Evolutionary conservation across 1,284 basidiomycete species (phyloP).

Genomic region (Sporisorium iseilematis-ciliati): DNA sequence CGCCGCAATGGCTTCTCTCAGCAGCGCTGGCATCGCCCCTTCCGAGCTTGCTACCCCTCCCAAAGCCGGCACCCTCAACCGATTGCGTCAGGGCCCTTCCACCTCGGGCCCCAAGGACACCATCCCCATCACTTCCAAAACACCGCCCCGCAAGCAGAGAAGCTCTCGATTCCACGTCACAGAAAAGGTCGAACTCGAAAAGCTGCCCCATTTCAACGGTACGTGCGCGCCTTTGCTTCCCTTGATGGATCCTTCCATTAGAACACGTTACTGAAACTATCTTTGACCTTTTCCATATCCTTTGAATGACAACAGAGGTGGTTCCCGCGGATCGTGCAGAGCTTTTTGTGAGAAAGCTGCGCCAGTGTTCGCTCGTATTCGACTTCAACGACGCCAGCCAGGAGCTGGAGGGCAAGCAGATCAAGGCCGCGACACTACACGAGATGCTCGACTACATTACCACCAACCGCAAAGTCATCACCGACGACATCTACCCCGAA

Average conservation of each 20-base stretch:
- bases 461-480: conserved; percentile 94
- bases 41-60: conserved; percentile 58
- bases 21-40: conserved; percentile 45
- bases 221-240: conserved; percentile 67
- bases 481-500: conserved; percentile 97
- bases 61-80: conserved; percentile 60
- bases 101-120: conserved; percentile 64
- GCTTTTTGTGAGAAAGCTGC: conserved; percentile 93
- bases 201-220: conserved; percentile 93
- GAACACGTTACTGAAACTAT: too few relatives aligned
- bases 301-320: conserved; percentile 77
- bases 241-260: background rate
- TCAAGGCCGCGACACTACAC: conserved; percentile 96
- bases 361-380: conserved; percentile 95
- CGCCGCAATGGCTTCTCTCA: conserved; percentile 51
- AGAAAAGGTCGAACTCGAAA: conserved; percentile 95
- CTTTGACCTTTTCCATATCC: background rate
- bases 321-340: conserved; percentile 87
- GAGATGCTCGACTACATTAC: conserved; percentile 99
- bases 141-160: conserved; percentile 68
- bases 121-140: conserved; percentile 65
- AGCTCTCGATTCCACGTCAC: conserved; percentile 86
- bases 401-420: conserved; percentile 96
- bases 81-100: conserved; percentile 53
- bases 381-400: conserved; percentile 98